Percentiles rank a stretch among this genome's conserved stretches.
Evolutionary conservation across 2,329 filamentous ascomycete genomes (phyloP).

Genomic region (Metarhizium guizhouense): DNA sequence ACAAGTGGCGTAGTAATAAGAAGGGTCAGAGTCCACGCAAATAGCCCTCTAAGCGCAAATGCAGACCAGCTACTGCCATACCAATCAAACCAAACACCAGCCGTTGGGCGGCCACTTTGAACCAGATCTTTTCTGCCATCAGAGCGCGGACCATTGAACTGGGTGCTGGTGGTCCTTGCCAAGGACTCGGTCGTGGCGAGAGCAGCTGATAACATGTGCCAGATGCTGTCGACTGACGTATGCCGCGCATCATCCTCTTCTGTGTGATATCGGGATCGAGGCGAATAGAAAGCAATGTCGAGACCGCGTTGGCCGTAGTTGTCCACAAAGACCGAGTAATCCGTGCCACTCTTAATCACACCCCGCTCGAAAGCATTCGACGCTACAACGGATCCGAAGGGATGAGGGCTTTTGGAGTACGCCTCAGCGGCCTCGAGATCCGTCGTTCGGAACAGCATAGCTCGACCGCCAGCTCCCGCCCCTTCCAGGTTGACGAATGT

Average conservation of each 20-base stretch:
- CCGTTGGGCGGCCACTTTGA: slow-evolving; percentile 55
- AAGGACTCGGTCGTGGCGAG: slow-evolving; percentile 65
- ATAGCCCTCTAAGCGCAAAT: slow-evolving; percentile 72
- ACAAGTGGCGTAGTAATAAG: slow-evolving; percentile 71
- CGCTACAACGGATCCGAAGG: slow-evolving; percentile 75
- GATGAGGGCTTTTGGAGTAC: slow-evolving; percentile 62
- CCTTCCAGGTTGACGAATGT: slow-evolving; percentile 94
- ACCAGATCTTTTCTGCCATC: slow-evolving; percentile 52
- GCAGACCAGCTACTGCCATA: slow-evolving; percentile 74
- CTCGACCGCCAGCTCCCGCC: slow-evolving; percentile 82
- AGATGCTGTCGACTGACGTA: slow-evolving; percentile 61
- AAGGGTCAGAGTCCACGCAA: slow-evolving; percentile 77
- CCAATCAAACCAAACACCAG: slow-evolving; percentile 89
- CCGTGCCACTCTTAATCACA: slow-evolving; percentile 75
- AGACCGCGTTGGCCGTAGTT: slow-evolving; percentile 75
- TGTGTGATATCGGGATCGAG: slow-evolving; percentile 82
- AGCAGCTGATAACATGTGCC: slow-evolving; percentile 91
- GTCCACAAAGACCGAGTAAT: slow-evolving; percentile 76
- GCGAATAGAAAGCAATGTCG: slow-evolving; percentile 86
- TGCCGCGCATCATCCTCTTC: slow-evolving; percentile 78
- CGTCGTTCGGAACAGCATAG: slow-evolving; percentile 78
- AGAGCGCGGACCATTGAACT: slow-evolving; percentile 52
- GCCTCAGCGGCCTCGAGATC: slow-evolving; percentile 78
- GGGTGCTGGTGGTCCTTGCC: slow-evolving; percentile 55
- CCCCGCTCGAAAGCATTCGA: slow-evolving; percentile 77